Base-by-base conservation (phyloP, 2,329 filamentous ascomycete genomes). In the Xylariaceae sp. region DNA sequence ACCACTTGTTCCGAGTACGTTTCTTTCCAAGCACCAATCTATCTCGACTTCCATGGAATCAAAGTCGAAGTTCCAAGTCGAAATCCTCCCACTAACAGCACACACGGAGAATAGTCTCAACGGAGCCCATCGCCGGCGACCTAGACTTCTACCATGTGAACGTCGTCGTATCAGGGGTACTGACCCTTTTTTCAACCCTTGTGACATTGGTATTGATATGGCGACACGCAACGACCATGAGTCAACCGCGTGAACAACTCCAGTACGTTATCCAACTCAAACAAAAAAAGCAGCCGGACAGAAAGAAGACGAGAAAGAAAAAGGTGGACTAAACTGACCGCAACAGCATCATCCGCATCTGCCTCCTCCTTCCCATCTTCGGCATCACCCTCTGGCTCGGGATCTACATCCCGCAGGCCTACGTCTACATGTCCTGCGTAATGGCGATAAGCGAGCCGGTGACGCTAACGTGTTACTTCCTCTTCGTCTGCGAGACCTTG, bases 401-500 rank as follows among this genome's bases (percentile, higher is more conserved):
- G 1, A 70, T 78, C 15, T 69, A 67, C 56, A 74, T 73, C 44
- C 74, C 76, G 1, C 67, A 70, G 18, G 64, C 71, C 1, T 72
- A 74, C 50, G 69, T 75, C 49, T 80, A 78, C 62, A 59, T 79
- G 10, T 64, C 71, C 35, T 71, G 74, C 2, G 75, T 74, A 67
- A 64, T 74, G 23, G 73, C 75, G 18, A 60, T 76, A 4, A 71
- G 74, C 59, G 73, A 80, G 66, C 68, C 72, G 3, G 65, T 76
- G 34, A 74, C 76, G 8, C 65, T 80, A 1, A 73, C 71, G n/a
- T 70, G 71, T 9, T 79, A 79, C 64, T 77, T 78, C 61, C 69
- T 79, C 8, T 71, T 79, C 34, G 68, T 79, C 45, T 76, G 74
- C 63, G 75, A 76, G 50, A 78, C 73, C 53, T 66, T 79, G 3